Percentiles rank a stretch among this genome's conserved stretches.
These are phyloP conservation scores for Metschnikowia borealis DNA, from an alignment of 805 yeast genomes.

Conservation along the genomic window DNA sequence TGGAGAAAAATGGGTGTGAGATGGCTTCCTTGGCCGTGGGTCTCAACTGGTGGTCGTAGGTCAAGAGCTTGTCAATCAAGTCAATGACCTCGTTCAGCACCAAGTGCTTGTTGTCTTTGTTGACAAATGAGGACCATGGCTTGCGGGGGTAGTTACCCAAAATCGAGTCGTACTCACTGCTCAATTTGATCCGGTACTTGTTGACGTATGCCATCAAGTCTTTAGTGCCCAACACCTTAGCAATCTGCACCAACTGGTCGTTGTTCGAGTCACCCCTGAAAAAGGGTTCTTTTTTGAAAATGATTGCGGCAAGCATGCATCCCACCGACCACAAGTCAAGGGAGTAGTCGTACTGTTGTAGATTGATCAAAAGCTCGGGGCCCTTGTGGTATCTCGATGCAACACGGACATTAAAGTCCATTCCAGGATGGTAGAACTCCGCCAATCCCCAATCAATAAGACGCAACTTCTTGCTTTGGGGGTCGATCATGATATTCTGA, in stretches of 20 bases:
- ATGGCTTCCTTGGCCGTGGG: slow-evolving; percentile 86
- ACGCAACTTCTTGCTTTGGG: slow-evolving; percentile 60
- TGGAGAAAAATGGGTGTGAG: slow-evolving; percentile 51
- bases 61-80: slow-evolving; percentile 71
- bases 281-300: slow-evolving; percentile 87
- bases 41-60: slow-evolving; percentile 86
- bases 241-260: slow-evolving; percentile 88
- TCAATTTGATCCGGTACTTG: slow-evolving; percentile 68
- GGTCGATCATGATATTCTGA: slow-evolving; percentile 94
- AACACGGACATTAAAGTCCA: slow-evolving; percentile 87
- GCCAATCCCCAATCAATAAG: slow-evolving; percentile 96
- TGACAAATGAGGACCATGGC: slow-evolving; percentile 83
- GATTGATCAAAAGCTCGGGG: slow-evolving; percentile 83
- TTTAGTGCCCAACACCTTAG: slow-evolving; percentile 82
- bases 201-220: slow-evolving; percentile 63
- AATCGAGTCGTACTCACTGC: slow-evolving; percentile 72
- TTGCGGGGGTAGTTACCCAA: slow-evolving; percentile 65
- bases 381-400: slow-evolving; percentile 93
- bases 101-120: slow-evolving; percentile 62
- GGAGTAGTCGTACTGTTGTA: slow-evolving; percentile 85
- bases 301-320: slow-evolving; percentile 85
- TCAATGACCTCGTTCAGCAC: slow-evolving; percentile 69
- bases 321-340: slow-evolving; percentile 94
- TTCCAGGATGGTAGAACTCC: slow-evolving; percentile 86
- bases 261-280: slow-evolving; percentile 89